These are phyloP conservation scores for Tolypocladium paradoxum DNA, from an alignment of 2,329 filamentous ascomycete species.

Conservation along the genomic window DNA sequence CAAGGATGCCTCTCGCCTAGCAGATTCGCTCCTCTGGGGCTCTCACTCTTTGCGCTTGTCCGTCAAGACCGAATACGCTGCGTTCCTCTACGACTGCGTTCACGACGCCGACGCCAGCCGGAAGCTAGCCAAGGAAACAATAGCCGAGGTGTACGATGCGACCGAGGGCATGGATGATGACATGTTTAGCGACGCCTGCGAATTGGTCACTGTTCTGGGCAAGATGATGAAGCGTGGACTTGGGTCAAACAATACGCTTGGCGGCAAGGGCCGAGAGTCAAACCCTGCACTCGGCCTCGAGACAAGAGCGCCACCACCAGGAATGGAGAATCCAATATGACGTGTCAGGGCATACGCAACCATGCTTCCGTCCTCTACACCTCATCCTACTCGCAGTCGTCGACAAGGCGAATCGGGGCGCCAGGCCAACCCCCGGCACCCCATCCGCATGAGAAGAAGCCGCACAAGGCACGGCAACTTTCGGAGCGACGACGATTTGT, in stretches of 20 bases:
- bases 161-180: constrained; percentile 90
- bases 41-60: constrained; percentile 84
- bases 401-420: background rate
- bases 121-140: constrained; percentile 67
- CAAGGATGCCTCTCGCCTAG: constrained; percentile 61
- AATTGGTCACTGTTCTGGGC: constrained; percentile 74
- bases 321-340: constrained; percentile 36
- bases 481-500: background rate
- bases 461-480: background rate
- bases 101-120: constrained; percentile 71
- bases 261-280: constrained; percentile 21
- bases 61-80: constrained; percentile 83
- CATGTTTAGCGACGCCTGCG: constrained; percentile 85
- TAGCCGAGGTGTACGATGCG: constrained; percentile 83
- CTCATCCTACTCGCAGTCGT: background rate
- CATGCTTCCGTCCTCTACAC: background rate
- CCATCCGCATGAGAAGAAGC: background rate
- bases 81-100: constrained; percentile 87
- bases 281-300: constrained; percentile 12
- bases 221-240: constrained; percentile 77
- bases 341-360: background rate
- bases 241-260: constrained; percentile 23
- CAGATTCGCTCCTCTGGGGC: constrained; percentile 68
- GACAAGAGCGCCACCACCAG: constrained; percentile 17
- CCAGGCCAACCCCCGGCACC: background rate